Evolutionary conservation across 2,329 filamentous ascomycete species (phyloP).

Genomic region (Aspergillus ruber): DNA sequence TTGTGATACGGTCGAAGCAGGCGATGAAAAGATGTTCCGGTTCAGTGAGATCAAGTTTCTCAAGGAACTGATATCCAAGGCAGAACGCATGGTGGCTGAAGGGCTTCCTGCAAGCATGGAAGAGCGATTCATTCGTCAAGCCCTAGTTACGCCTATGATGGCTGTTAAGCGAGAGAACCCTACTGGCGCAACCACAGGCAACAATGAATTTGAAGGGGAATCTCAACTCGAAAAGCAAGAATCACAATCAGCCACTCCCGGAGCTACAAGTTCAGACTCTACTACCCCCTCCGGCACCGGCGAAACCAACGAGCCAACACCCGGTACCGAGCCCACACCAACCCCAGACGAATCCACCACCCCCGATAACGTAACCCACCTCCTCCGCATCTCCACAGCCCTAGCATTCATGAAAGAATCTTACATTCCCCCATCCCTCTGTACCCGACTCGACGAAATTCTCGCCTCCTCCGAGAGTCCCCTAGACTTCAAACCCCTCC

Average conservation of each 20-base stretch:
- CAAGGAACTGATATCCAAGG: conserved; percentile 62
- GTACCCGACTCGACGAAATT: conserved; percentile 30
- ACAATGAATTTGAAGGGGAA: conserved; percentile 20
- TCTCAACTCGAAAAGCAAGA: conserved; percentile 22
- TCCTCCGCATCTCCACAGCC: conserved; percentile 46
- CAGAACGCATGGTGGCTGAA: conserved; percentile 56
- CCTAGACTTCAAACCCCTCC: conserved; percentile 64
- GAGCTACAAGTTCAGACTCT: conserved; percentile 29
- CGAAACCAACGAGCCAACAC: conserved; percentile 14
- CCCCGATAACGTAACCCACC: conserved; percentile 32
- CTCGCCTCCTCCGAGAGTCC: conserved; percentile 35
- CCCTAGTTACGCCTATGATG: conserved; percentile 69
- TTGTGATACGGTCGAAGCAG: conserved; percentile 77
- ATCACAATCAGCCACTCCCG: conserved; percentile 27
- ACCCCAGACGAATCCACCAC: conserved; percentile 21
- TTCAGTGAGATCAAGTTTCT: conserved; percentile 67
- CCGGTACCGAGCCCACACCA: conserved; percentile 26
- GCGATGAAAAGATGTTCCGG: conserved; percentile 78
- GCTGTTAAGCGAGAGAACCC: conserved; percentile 56
- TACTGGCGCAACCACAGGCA: conserved; percentile 17
- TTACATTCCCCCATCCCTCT: conserved; percentile 39
- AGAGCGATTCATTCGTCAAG: conserved; percentile 70
- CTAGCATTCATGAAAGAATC: conserved; percentile 46
- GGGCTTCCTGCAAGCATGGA: conserved; percentile 76
- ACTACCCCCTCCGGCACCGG: conserved; percentile 16